A percentile compares a stretch with the other conserved stretches of the same genome.
Conservation (phyloP, 1,284 basidiomycete genomes). For the Cystobasidium pallidum region DNA sequence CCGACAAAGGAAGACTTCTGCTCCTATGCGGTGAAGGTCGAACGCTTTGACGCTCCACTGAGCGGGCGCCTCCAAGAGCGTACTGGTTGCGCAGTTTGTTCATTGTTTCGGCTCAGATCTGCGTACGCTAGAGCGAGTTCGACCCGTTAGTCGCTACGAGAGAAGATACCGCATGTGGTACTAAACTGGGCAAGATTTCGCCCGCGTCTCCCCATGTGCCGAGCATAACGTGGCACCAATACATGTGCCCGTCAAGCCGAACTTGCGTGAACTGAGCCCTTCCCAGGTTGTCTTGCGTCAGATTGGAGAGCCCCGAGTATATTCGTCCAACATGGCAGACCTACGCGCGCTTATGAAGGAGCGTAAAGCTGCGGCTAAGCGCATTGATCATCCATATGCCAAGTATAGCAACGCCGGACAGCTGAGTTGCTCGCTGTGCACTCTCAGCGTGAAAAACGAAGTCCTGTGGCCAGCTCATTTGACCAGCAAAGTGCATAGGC, state of each 20-base stretch:
- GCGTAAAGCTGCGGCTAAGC: constrained; percentile 30
- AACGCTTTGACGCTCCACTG: background rate
- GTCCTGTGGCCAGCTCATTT: constrained; percentile 44
- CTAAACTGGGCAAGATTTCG: no score
- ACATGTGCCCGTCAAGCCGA: no score
- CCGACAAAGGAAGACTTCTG: background rate
- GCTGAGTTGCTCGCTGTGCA: constrained; percentile 42
- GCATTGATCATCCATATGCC: constrained; percentile 42
- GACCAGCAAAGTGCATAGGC: constrained; percentile 43
- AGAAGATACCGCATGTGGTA: no score
- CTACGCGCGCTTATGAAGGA: constrained; percentile 40
- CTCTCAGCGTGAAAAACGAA: constrained; percentile 35
- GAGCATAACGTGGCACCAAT: no score
- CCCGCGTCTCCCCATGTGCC: no score
- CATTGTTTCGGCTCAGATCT: no score
- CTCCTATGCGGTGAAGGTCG: background rate
- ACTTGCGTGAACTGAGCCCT: no score
- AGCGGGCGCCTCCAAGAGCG: background rate
- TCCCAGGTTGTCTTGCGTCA: background rate
- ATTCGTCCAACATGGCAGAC: constrained; percentile 33
- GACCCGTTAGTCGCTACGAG: no score
- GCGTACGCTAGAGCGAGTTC: no score
- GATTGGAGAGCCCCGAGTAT: background rate
- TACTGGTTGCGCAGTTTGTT: no score
- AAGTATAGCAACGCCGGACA: constrained; percentile 26